Base-by-base conservation (phyloP, 495 filamentous ascomycete species). In the Neurospora hispaniola region DNA sequence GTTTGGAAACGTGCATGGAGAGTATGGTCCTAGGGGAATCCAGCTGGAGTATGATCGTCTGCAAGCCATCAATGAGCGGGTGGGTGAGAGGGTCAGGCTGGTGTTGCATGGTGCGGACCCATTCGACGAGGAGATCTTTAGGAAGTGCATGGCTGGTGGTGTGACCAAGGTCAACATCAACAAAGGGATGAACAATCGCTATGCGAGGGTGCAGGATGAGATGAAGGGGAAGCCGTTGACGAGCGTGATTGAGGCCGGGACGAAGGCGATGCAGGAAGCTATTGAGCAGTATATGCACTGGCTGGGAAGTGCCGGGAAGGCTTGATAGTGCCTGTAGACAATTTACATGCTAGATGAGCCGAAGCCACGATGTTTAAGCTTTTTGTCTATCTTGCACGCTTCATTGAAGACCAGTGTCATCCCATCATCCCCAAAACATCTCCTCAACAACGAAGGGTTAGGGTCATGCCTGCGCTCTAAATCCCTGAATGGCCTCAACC, bases 1-100 rank as follows among this genome's bases (percentile, higher is more conserved):
- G 10, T 95, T 96, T 80, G 93, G 92, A 4, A 95, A 95, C 79
- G 91, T 96, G 44, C 92, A 95, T 83, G 93, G 93, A 7, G 89
- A 90, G 76, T 96, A 95, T 81, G 92, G 92, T 0, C 88, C 90
- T 0, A 80, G 90, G 12, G 92, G 92, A 0, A 91, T 93, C 38
- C 87, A 87, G 83, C 78, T 93, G 48, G 91, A 94, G 79, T 94
- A 91, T 81, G 89, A 91, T 40, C 83, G 91, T 39, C 81, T 96
- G 70, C 78, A 87, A 74, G 80, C 80, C 12, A 92, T 96, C 78
- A 86, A 89, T 72, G 80, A 88, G 73, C 82, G 83, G 27, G 90
- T 92, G 3, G 89, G 90, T 40, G 84, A 86, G 59, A 78, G 84
- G 69, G 91, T 94, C 23, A 79, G 86, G 72, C 77, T 96, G 68